Percentiles rank a stretch among this genome's conserved stretches.
phyloP scores from a whole-genome alignment of 805 yeast species.

The Maudiozyma pseudohumilis region DNA sequence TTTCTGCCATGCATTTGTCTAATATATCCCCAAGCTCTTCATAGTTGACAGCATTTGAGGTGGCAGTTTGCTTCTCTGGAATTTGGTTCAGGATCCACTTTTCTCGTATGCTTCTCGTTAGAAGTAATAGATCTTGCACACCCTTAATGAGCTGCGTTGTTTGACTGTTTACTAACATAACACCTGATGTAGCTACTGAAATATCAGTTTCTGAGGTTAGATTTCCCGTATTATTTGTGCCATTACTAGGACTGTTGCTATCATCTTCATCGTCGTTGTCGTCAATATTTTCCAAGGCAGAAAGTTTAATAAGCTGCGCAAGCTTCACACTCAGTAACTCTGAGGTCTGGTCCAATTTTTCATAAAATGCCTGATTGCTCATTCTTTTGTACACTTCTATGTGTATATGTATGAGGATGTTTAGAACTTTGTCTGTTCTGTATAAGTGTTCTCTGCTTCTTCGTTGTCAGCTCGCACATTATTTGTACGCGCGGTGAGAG shows the following conservation, averaged over 20 bases:
- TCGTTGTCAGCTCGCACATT: neutral
- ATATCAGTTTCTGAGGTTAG: slow-evolving; percentile 12
- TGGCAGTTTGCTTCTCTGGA: slow-evolving; percentile 12
- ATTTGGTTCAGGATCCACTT: slow-evolving; percentile 28
- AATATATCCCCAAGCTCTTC: slow-evolving; percentile 14
- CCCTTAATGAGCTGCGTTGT: slow-evolving; percentile 27
- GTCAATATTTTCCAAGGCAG: slow-evolving; percentile 14
- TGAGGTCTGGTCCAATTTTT: slow-evolving; percentile 24
- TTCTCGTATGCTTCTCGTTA: slow-evolving; percentile 27
- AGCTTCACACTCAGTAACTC: slow-evolving; percentile 22
- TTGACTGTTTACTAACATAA: slow-evolving; percentile 22
- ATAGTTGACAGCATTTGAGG: slow-evolving; percentile 8
- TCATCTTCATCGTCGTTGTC: slow-evolving; percentile 8
- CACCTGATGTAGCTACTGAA: slow-evolving; percentile 21
- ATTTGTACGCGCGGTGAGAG: neutral
- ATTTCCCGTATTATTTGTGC: neutral
- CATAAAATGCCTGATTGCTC: slow-evolving; percentile 26
- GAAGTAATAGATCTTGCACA: slow-evolving; percentile 26
- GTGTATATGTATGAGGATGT: neutral
- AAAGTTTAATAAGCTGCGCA: slow-evolving; percentile 21
- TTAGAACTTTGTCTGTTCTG: neutral
- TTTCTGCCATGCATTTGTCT: slow-evolving; percentile 16
- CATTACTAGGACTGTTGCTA: slow-evolving; percentile 3
- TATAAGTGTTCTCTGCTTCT: neutral
- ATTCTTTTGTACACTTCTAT: slow-evolving; percentile 10